A percentile compares a stretch with the other conserved stretches of the same genome.
These are phyloP conservation scores for Thalassiosira exigua DNA, from an alignment of 352 stramenopile genomes.

Conservation along the genomic window DNA sequence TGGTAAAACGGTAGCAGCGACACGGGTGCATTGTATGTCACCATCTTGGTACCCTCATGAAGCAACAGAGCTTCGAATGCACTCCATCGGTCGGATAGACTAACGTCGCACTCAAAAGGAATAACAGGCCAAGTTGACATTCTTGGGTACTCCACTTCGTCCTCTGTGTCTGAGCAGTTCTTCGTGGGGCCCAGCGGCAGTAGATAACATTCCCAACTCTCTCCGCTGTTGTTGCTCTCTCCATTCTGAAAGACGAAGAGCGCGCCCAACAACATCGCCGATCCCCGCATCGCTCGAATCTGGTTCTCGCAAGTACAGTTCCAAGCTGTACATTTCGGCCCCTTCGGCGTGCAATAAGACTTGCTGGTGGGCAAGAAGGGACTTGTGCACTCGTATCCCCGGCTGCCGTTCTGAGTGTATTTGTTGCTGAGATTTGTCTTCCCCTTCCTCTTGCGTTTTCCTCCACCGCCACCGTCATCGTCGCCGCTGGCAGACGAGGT, in stretches of 20 bases:
- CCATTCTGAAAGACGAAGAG: constrained; percentile 59
- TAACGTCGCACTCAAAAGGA: constrained; percentile 54
- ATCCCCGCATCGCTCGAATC: constrained; percentile 40
- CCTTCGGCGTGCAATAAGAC: constrained; percentile 65
- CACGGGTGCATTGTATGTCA: constrained; percentile 60
- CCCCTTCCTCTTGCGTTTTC: constrained; percentile 16
- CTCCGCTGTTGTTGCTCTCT: constrained; percentile 7
- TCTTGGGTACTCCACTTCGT: constrained; percentile 25
- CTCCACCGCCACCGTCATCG: background rate
- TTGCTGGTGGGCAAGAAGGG: constrained; percentile 55
- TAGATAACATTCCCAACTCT: constrained; percentile 31
- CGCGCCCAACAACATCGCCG: constrained; percentile 46
- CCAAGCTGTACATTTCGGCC: constrained; percentile 47
- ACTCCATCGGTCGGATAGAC: constrained; percentile 42
- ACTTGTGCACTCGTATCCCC: constrained; percentile 40
- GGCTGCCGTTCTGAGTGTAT: background rate
- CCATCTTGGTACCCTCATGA: constrained; percentile 27
- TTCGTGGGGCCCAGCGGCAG: constrained; percentile 50
- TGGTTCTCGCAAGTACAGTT: constrained; percentile 64
- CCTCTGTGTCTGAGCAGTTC: background rate
- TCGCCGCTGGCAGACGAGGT: background rate
- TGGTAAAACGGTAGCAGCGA: constrained; percentile 51
- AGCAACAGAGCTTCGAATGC: constrained; percentile 45
- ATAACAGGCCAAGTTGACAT: constrained; percentile 43
- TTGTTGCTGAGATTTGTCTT: constrained; percentile 8